These are phyloP conservation scores for Warburgia ugandensis DNA, from an alignment of 164 flowering plant genomes.

Conservation along the genomic window DNA sequence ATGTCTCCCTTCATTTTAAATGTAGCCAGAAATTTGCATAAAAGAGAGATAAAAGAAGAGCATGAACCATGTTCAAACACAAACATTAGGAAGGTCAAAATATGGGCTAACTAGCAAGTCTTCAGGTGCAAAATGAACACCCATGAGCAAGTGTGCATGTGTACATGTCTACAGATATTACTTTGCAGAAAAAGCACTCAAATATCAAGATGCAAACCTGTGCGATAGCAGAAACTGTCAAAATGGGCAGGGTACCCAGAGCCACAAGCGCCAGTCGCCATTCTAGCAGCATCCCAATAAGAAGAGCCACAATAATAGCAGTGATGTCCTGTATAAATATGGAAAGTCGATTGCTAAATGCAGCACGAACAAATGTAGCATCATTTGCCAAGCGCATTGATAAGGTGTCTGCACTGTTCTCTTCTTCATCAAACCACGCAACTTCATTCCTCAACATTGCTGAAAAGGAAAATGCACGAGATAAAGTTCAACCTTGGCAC, in stretches of 20 bases:
- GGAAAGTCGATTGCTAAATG: constrained; percentile 92
- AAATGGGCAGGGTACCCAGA: constrained; percentile 81
- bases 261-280: constrained; percentile 96
- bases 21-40: too few species aligned
- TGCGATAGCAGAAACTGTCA: constrained; percentile 77
- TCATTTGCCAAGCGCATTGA: constrained; percentile 99
- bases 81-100: too few species aligned
- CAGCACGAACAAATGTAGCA: constrained; percentile 98
- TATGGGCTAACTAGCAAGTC: too few species aligned
- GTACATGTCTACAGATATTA: background rate
- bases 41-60: too few species aligned
- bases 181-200: background rate
- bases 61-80: too few species aligned
- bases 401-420: constrained; percentile 85
- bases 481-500: too few species aligned
- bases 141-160: too few species aligned
- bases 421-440: constrained; percentile 98
- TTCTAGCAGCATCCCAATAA: constrained; percentile 77
- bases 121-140: too few species aligned
- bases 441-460: constrained; percentile 96
- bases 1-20: too few species aligned
- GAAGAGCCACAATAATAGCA: constrained; percentile 75
- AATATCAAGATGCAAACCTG: constrained; percentile 50
- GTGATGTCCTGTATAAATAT: constrained; percentile 91
- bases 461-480: constrained; percentile 22